Base-by-base conservation (phyloP, 305 asterid genomes). In the Solanum aculeatissimum region DNA sequence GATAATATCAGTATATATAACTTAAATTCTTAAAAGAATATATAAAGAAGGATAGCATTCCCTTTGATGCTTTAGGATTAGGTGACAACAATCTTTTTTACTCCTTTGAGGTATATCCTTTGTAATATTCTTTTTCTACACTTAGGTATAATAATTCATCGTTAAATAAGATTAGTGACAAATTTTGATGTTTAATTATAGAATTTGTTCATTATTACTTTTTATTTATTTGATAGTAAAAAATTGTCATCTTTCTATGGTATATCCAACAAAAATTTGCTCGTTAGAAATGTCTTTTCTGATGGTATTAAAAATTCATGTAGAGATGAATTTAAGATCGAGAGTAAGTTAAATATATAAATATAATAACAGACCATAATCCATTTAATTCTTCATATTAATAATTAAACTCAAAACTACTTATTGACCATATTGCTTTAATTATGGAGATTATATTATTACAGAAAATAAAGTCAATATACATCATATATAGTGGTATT, bases 51-150 rank as follows among this genome's bases (percentile, higher is more conserved):
- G 78, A 71, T 27, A 72, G 21, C 12, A 21, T 72, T 12, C 57
- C 40, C 80, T 45, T 54, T 68, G 57, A 72, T 82, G 57, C 87
- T 45, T 62, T 19, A 57, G 14, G 58, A 45, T 58, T 74, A 74
- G 60, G 81, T 74, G 60, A 23, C 60, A 45, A 74, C 81, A 45
- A 23, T 74, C 16, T 47, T 74, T 58, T 74, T 58, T 32, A 16
- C 57, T 11, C 60, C 21, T 45, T 47, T 27, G 14, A 38, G 88
- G 88, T 63, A 75, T 86, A 86, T 83, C 71, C 86, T 75, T 0
- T 53, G 54, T 83, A 83, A 83, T 86, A 86, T 86, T 75, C 88
- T 60, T 85, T 72, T 7, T 54, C 40, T 19, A 42, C 69, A 81
- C 32, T 6, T 3, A 55, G 9, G 38, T 65, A 65, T 65, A 65